These are phyloP conservation scores for Debaryomyces hansenii DNA, from an alignment of 805 yeast genomes.

Conservation along the genomic window DNA sequence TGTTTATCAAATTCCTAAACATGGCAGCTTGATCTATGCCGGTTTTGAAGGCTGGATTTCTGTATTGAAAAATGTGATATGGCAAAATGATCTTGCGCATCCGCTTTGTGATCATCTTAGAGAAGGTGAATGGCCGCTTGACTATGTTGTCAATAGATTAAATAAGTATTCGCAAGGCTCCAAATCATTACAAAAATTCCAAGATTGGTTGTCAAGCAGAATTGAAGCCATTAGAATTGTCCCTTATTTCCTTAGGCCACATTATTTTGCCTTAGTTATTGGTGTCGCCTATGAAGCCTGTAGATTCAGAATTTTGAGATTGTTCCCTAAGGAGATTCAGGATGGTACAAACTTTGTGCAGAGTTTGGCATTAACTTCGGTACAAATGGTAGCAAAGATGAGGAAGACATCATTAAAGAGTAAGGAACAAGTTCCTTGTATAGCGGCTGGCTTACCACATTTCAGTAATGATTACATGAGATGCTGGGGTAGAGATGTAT, in stretches of 20 bases:
- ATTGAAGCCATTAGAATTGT: slow-evolving; percentile 59
- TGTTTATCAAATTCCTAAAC: slow-evolving; percentile 68
- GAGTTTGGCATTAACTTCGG: slow-evolving; percentile 73
- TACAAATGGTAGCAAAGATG: slow-evolving; percentile 82
- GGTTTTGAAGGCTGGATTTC: slow-evolving; percentile 94
- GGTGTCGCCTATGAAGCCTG: slow-evolving; percentile 85
- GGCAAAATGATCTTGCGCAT: slow-evolving; percentile 75
- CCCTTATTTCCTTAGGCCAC: slow-evolving; percentile 82
- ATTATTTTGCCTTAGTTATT: slow-evolving; percentile 79
- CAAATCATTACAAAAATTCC: slow-evolving; percentile 54
- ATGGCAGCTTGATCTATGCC: slow-evolving; percentile 77
- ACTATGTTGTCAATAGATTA: slow-evolving; percentile 64
- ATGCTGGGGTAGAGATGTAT: slow-evolving; percentile 98
- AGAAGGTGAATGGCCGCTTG: slow-evolving; percentile 87
- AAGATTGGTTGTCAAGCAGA: slow-evolving; percentile 68
- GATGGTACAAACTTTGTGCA: slow-evolving; percentile 73
- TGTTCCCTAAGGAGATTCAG: slow-evolving; percentile 56
- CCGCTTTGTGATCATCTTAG: slow-evolving; percentile 81
- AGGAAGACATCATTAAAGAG: slow-evolving; percentile 77
- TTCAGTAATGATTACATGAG: slow-evolving; percentile 90
- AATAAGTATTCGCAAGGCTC: slow-evolving; percentile 48
- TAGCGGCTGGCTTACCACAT: slow-evolving; percentile 97
- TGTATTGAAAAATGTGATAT: slow-evolving; percentile 60
- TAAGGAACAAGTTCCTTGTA: slow-evolving; percentile 56
- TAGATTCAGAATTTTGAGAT: slow-evolving; percentile 60